phyloP scores from a whole-genome alignment of 768 basidiomycete species.

The Auriscalpium orientale region DNA sequence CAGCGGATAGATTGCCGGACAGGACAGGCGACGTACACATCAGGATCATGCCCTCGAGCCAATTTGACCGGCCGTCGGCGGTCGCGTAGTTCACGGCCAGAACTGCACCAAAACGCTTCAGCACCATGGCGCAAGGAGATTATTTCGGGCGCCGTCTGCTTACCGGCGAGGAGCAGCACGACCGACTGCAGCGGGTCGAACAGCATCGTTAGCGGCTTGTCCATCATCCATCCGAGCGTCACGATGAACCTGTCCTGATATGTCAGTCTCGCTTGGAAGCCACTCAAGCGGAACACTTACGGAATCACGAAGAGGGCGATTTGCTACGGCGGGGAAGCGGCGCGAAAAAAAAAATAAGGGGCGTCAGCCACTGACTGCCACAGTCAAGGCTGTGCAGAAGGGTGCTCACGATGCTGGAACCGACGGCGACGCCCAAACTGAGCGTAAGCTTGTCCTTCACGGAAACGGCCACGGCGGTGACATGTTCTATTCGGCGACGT shows the following conservation, averaged over 20 bases:
- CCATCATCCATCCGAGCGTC: slow-evolving; percentile 71
- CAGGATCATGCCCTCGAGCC: slow-evolving; percentile 71
- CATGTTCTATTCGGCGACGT: slow-evolving; percentile 50
- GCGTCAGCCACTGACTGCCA: background rate
- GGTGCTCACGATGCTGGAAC: slow-evolving; percentile 65
- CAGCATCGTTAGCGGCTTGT: slow-evolving; percentile 70
- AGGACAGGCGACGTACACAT: slow-evolving; percentile 41
- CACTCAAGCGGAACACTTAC: slow-evolving; percentile 31
- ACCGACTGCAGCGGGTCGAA: slow-evolving; percentile 90
- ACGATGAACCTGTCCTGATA: slow-evolving; percentile 53
- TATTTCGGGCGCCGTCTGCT: background rate
- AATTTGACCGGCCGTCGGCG: slow-evolving; percentile 76
- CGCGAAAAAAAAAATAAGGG: background rate
- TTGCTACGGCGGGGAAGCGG: slow-evolving; percentile 40
- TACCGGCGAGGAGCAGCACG: slow-evolving; percentile 43
- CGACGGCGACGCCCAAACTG: slow-evolving; percentile 84
- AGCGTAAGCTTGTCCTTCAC: slow-evolving; percentile 86
- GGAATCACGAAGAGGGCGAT: slow-evolving; percentile 82
- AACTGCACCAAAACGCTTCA: slow-evolving; percentile 34
- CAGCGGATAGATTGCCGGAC: slow-evolving; percentile 1
- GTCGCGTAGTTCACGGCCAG: slow-evolving; percentile 79
- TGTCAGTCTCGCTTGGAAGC: background rate
- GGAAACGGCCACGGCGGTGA: slow-evolving; percentile 86
- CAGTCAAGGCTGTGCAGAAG: background rate
- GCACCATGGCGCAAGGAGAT: background rate